Base-by-base conservation (phyloP, 192 early-diverging fungal genomes). In the Linnemannia elongata region DNA sequence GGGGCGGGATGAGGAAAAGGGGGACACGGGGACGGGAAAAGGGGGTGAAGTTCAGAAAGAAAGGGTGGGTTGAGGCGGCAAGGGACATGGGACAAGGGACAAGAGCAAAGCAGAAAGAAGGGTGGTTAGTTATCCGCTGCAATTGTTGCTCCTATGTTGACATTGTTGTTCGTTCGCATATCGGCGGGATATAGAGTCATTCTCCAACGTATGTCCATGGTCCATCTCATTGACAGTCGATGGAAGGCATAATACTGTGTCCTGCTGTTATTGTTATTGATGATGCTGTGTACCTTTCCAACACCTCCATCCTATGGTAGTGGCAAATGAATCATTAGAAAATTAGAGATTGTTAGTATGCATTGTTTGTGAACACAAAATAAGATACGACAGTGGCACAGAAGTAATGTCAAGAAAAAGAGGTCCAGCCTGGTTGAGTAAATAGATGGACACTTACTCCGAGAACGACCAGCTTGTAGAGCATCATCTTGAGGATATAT, bases 381-480 rank as follows among this genome's bases (percentile, higher is more conserved):
- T 52, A 52, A 52, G 49, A 52, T 52, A 17, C 13, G 10, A 17
- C 47, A 17, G 12, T 49, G 49, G 49, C 20, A 22, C 49, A 22
- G 49, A 17, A 15, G 18, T 52, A 18, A 18, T 5, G 49, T 20
- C 17, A 22, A 52, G 49, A 52, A 52, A 52, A 17, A 52, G 49
- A 35, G 36, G 49, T 52, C 15, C 17, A 52, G 47, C 4, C 15
- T 52, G 49, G 4, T 3, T 52, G 20, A 52, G 22, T 5, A 17
- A 52, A 52, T 5, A 17, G 18, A 52, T 52, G 49, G 49, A 80
- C 84, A 80, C 84, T 77, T 86, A 86, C 84, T 70, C 89, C 89
- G 78, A 89, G 83, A 72, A 89, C 88, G 69, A 86, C 81, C 63
- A 89, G 74, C 71, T 82, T 86, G 41, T 89, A 89, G 78, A 89